Evolutionary conservation across 2,329 filamentous ascomycete genomes (phyloP), one percentile per base, ranked within the genome.

Genomic region (Hymenoscyphus infarciens): DNA sequence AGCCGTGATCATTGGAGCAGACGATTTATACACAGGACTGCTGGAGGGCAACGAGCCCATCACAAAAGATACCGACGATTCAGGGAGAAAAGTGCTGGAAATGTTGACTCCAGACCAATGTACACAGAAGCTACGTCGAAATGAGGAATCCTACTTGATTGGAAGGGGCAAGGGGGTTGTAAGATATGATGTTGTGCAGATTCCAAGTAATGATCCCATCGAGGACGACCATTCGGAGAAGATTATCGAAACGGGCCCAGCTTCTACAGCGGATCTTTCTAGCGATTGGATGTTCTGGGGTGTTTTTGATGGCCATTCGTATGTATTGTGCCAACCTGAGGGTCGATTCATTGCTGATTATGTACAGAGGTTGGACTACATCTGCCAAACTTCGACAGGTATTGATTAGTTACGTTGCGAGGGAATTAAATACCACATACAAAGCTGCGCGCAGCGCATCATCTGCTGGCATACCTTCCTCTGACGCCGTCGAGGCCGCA

Each of bases 261-360:
- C 77, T 19, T 66, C 38, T 73, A 71, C 27, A 71, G 73, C 25
- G 70, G 81, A 83, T 16, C 68, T 81, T 19, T 86, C 82, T 63
- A 91, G 85, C 65, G 96, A 99, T 77, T 99, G 95, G 95, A 98
- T 98, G 92, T 99, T 99, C 76, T 99, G 96, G 95, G 95, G 93
- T 63, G 93, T 99, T 19, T 99, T 98, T 76, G 95, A 99, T 74
- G 95, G 95, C 0, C 95, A 99, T 77, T 91, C 91, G 91, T 94
- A 80, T 77, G 84, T 83, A 64, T 11, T 38, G 10, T n/a, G 49
- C 7, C 31, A 7, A 52, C 53, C 33, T 11, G 15, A 5, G 2
- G 42, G 42, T 16, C 11, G 64, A 56, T 45, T 63, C 29, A 29
- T 4, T 56, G 61, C 67, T 74, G 67, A 70, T 65, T 66, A 69